Base-by-base conservation (phyloP, 2,329 filamentous ascomycete genomes). In the Alternaria sp. region DNA sequence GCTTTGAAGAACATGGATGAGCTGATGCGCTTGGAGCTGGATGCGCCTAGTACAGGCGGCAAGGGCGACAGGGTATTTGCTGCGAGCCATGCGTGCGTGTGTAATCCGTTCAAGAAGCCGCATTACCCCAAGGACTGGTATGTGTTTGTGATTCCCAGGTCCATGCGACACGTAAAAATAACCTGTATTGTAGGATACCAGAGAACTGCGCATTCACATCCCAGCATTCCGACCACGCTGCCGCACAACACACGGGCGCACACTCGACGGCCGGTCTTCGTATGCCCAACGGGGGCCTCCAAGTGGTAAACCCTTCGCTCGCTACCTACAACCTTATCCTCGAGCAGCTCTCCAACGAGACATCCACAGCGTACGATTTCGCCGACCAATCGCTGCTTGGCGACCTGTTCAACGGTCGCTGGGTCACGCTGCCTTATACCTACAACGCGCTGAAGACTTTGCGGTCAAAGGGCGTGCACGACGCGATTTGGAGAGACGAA, bases 1-100 rank as follows among this genome's bases (percentile, higher is more conserved):
- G 87, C 92, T 7, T 78, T 89, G 65, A 83, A 83, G 70, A 96
- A 96, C 78, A 96, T 97, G 91, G 93, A 96, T 75, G 92, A 96
- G 80, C 81, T 96, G 66, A 96, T 96, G 91, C 87, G 91, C n/a
- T 69, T 96, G 49, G 80, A 86, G 61, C 85, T 96, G 44, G 91
- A 94, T 76, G 72, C 80, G 21, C 80, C 85, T 0, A 80, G 79
- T 40, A 58, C 82, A 58, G 80, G 69, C 2, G 87, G 83, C 10
- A 80, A 79, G 17, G 86, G 89, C 23, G 74, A 83, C 42, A 83
- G 85, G 42, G 90, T 96, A 33, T 94, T 96, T 77, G 92, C 91
- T 1, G 91, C 92, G 4, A 87, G 88, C 63, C 91, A 94, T 78
- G 92, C 92, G 5, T 96, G 92, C 78, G 88, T 92, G 17, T 96